phyloP scores from a whole-genome alignment of 2,329 filamentous ascomycete genomes.

The Raffaelea albimanens region DNA sequence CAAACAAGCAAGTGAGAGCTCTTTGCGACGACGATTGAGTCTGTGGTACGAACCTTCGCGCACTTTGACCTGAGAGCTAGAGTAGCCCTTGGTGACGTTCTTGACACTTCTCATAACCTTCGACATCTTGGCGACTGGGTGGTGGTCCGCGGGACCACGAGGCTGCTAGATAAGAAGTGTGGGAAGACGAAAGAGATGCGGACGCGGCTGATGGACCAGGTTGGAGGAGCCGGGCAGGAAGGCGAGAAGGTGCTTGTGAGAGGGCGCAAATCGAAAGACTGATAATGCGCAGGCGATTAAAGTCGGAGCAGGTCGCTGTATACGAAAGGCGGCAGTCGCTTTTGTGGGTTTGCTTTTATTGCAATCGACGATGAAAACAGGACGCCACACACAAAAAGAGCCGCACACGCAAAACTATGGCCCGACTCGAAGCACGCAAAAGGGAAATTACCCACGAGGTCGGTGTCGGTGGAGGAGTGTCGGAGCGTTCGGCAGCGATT shows the following conservation, averaged over 20 bases:
- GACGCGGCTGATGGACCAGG: not conserved
- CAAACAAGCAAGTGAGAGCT: not conserved
- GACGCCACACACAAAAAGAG: not conserved
- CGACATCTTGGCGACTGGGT: constrained; percentile 57
- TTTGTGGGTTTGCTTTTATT: not conserved
- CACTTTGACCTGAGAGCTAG: constrained; percentile 92
- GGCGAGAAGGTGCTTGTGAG: too few relatives aligned
- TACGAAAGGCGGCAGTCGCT: too few relatives aligned
- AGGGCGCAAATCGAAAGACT: too few relatives aligned
- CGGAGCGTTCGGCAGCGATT: not conserved
- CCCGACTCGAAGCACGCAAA: too few relatives aligned
- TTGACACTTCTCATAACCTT: constrained; percentile 96
- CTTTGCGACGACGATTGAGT: too few relatives aligned
- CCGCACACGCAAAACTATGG: not conserved
- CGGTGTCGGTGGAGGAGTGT: not conserved
- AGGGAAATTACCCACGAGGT: not conserved
- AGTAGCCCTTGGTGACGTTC: constrained; percentile 99
- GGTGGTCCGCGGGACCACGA: constrained; percentile 6
- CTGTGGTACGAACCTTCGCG: constrained; percentile 65
- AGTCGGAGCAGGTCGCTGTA: too few relatives aligned
- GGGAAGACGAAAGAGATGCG: not conserved
- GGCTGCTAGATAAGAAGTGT: not conserved
- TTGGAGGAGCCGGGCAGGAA: too few relatives aligned
- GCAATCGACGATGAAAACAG: not conserved
- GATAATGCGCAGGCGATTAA: too few relatives aligned